Base-by-base conservation (phyloP, 2,329 filamentous ascomycete species). In the Cytospora piceae region DNA sequence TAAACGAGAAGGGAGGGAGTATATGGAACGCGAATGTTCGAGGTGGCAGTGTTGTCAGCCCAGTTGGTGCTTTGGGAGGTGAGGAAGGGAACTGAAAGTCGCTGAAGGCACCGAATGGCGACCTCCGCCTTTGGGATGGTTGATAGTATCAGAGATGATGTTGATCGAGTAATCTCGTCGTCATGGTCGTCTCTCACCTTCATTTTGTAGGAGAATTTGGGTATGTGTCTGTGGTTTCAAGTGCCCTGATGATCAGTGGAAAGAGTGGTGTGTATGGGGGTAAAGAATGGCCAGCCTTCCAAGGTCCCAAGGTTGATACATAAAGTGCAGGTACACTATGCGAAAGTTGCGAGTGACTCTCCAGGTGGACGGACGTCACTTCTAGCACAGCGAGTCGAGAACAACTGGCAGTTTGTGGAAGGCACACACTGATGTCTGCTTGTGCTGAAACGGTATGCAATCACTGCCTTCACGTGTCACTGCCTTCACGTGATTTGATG, bases 1-100 rank as follows among this genome's bases (percentile, higher is more conserved):
- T 79, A 72, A 0, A 79, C 79, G 31, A 85, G 78, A n/a, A 78
- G 79, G 7, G 74, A 74, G 0, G 82, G 82, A 12, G 75, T 82
- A 63, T 69, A 74, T 27, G 72, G 72, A 22, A 76, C 67, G 14
- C 75, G 72, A 24, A 73, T 67, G 68, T 78, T 78, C 70, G 71
- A 77, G 3, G 75, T 70, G 4, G 72, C 61, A 12, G 69, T 72
- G 65, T 79, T 77, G 5, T 72, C 65, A 3, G 71, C 69, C 77
- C 78, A 81, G 63, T 75, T n/a, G 14, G 42, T n/a, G 34, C 32
- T 65, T 9, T 63, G 29, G 0, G 73, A 71, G 52, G 58, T 32
- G 37, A 66, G 29, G 24, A 68, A 68, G 14, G 66, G 63, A 12
- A 61, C 56, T 29, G 59, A 56, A 31, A 54, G 60, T 22, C 15